Evolutionary conservation across 176 grass and related monocot genomes (phyloP), one percentile per base, ranked within the genome.

Genomic region (Alloteropsis semialata): DNA sequence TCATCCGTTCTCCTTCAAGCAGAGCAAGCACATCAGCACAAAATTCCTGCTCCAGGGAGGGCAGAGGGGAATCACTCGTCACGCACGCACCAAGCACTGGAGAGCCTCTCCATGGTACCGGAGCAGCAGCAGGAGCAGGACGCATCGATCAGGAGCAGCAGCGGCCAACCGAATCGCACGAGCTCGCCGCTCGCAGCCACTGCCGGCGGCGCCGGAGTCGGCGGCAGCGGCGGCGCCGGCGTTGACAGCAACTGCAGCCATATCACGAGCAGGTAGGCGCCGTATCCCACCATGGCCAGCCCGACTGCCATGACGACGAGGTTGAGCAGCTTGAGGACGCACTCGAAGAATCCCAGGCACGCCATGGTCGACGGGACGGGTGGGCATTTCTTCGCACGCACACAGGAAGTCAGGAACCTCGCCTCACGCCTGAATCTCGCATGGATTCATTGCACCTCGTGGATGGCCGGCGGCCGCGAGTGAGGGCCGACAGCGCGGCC

Each of bases 271-370:
- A 97, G 81, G 85, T 91, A 91, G n/a, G 58, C 50, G 21, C 91
- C 94, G 53, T 97, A 97, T 1, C 94, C 94, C 78, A 87, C 74
- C 89, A 93, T 93, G 72, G 78, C 91, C 64, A 97, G 86, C 83
- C 94, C 91, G 21, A 86, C 61, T 64, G 74, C 80, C 81, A 88
- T 89, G 34, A 93, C 76, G 22, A 93, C 74, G 28, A 97, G 67
- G 83, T 93, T 97, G 46, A 97, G 91, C 69, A 93, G 84, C 91
- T 88, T 97, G 45, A 97, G 73, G 38, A 97, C 24, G 69, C 91
- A 93, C 66, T 89, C 89, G 60, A 91, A 93, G 75, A 93, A 91
- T 8, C 84, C 84, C 67, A 84, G 75, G 73, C 89, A 97, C 43
- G 89, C 91, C 94, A 93, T 97, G 80, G 76, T 67, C 75, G 24